Evolutionary conservation across 1,139 yeast species (phyloP).

Genomic region (Citeromyces hawaiiensis): DNA sequence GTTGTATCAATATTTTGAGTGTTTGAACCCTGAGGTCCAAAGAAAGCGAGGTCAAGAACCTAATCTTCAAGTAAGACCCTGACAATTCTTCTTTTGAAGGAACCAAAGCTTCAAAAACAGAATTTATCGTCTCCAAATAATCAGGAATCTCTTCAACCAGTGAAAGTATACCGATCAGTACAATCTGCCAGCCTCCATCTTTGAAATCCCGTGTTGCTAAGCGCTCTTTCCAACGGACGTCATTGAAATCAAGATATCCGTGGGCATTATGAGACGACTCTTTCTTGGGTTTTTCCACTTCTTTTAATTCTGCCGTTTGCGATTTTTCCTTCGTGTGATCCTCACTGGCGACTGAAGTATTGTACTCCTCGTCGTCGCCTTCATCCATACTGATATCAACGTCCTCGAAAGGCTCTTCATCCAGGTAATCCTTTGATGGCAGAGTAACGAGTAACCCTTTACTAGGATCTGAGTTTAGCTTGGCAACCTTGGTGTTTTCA

Average conservation of each 20-base stretch:
- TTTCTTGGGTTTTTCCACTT: conserved; percentile 6
- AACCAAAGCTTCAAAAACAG: conserved; percentile 38
- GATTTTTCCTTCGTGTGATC: conserved; percentile 4
- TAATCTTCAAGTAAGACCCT: conserved; percentile 30
- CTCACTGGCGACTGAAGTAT: conserved; percentile 7
- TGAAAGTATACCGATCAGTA: conserved; percentile 59
- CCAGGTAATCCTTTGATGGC: conserved; percentile 9
- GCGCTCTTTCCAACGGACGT: conserved; percentile 65
- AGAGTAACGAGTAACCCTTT: conserved; percentile 15
- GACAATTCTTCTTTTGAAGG: conserved; percentile 39
- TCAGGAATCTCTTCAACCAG: conserved; percentile 45
- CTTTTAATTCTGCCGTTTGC: conserved; percentile 10
- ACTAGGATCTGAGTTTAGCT: conserved; percentile 5
- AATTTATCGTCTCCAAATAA: conserved; percentile 31
- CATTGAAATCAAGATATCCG: conserved; percentile 44
- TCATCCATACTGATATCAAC: conserved; percentile 7
- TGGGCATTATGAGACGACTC: conserved; percentile 34
- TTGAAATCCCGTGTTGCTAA: conserved; percentile 61
- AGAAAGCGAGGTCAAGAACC: conserved; percentile 35
- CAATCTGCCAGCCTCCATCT: conserved; percentile 80
- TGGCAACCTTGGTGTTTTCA: conserved; percentile 15
- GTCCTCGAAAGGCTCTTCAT: conserved; percentile 11
- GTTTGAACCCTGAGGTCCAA: conserved; percentile 36
- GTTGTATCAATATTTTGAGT: conserved; percentile 40
- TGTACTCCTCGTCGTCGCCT: conserved; percentile 10